Evolutionary conservation across 2,329 filamentous ascomycete species (phyloP), one percentile per base, ranked within the genome.

Genomic region (Trichoderma hamatum): DNA sequence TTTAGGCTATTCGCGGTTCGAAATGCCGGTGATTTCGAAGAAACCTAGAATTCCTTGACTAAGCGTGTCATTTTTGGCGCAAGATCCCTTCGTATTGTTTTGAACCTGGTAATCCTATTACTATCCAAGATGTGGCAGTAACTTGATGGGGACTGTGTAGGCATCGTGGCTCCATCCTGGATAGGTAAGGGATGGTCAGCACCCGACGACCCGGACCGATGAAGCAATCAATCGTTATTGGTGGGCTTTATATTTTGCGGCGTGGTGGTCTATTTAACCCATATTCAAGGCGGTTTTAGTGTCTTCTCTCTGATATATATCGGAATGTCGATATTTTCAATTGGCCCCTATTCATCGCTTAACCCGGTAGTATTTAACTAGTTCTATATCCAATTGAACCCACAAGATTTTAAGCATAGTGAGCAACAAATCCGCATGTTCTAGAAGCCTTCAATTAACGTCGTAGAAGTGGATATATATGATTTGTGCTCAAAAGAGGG

Each of bases 191-290:
- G 3, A n/a, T 14, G 39, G 39, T 43, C 39, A 43, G 39, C 16
- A 19, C 34, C 62, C 62, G 62, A 66, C 62, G 62, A 56, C 52
- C 62, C 62, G 52, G n/a, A 21, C 52, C 36, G 36, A 49, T 49
- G 26, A 32, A 26, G 13, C 28, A 58, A 28, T 2, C 24, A 9
- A 4, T 6, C 19, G 14, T 46, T 5, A 66, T 66, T 66, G 52
- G 62, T 66, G 62, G 62, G 26, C 32, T 56, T 49, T 24, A 3
- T 32, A 46, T 46, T 54, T 24, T 7, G 49, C 51, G 26, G 21
- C 4, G 39, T 9, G 6, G 39, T 16, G 24, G 39, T 1, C 19
- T 43, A n/a, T 43, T n/a, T 6, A 24, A 9, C 19, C 6, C 51
- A 7, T 55, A n/a, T 55, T 30, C 16, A 24, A 9, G 55, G 36